Base-by-base conservation (phyloP, 306 rosid species). In the Argentina anserina region DNA sequence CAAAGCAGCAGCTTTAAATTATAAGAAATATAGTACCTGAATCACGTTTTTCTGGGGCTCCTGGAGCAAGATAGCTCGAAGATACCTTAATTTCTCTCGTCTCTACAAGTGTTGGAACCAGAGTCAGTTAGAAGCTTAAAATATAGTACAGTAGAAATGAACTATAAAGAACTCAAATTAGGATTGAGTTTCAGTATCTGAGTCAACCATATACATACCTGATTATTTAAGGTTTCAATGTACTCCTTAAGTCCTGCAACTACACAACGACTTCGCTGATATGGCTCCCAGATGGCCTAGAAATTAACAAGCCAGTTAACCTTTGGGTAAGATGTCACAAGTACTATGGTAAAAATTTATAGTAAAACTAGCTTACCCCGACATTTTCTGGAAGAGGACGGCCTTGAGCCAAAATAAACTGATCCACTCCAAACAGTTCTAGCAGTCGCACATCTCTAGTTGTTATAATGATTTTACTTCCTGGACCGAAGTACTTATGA, bases 401-500 rank as follows among this genome's bases (percentile, higher is more conserved):
- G 36, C 80, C 80, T 34, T 46, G 61, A 21, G 80, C 75, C 62
- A 69, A 12, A 61, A 68, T 26, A 3, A 68, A 9, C 65, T 76
- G 80, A 59, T 68, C 80, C 15, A 58, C 80, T 33, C 69, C 69
- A 21, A 76, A 25, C 13, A 21, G 7, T 29, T 76, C 61, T 6
- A 76, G 74, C 61, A 59, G 43, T 0, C 18, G 20, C 5, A 58
- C 37, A 1, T 59, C 13, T 49, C 42, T 76, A 9, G 63, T 67
- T 0, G 80, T 76, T 43, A 76, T 59, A 69, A 76, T 76, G 63
- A 76, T 69, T 37, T 76, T 76, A 68, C 74, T 76, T 67, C 74
- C 73, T 46, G 31, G 2, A 20, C 79, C 79, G 58, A 75, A 75
- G 65, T 29, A 68, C 7, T 20, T 33, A 5, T 70, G 39, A 0